Conservation (phyloP, 1,139 yeast species). For the Pichiaceae sp. region DNA sequence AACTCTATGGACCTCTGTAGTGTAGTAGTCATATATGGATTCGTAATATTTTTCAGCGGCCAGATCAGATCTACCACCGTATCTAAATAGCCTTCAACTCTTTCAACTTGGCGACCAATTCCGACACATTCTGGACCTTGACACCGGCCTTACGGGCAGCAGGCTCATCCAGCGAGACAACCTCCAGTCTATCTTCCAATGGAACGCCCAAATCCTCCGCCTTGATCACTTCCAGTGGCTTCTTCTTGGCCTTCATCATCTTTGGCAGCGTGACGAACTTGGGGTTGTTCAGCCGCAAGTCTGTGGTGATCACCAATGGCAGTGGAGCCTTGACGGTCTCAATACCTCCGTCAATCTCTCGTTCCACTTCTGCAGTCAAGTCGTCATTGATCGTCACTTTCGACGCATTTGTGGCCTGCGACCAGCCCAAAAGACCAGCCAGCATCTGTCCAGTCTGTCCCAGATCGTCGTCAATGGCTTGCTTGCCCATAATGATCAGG, state of each 20-base stretch:
- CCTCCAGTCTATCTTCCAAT: constrained; percentile 54
- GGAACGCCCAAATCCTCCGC: constrained; percentile 69
- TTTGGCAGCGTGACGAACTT: constrained; percentile 91
- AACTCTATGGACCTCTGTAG: constrained; percentile 11
- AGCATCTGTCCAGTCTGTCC: constrained; percentile 98
- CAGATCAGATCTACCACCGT: too few relatives aligned
- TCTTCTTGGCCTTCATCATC: constrained; percentile 97
- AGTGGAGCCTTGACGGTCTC: constrained; percentile 71
- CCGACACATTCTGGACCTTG: constrained; percentile 74
- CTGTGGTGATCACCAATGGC: constrained; percentile 87
- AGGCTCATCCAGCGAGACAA: constrained; percentile 77
- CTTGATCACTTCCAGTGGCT: constrained; percentile 70
- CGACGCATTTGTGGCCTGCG: constrained; percentile 95
- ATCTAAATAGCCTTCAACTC: constrained; percentile 34
- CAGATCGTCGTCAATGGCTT: constrained; percentile 91
- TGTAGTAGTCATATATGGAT: constrained; percentile 10
- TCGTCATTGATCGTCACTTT: constrained; percentile 63
- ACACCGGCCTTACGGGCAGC: constrained; percentile 75
- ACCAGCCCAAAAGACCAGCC: constrained; percentile 93
- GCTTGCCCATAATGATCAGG: constrained; percentile 85
- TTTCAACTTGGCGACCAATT: constrained; percentile 69
- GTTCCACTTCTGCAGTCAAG: constrained; percentile 56
- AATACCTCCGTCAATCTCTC: constrained; percentile 94
- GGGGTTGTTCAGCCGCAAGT: constrained; percentile 88
- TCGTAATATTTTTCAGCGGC: too few relatives aligned